Conservation (phyloP, 1,139 yeast species). For the Suhomyces bolitotheri region DNA sequence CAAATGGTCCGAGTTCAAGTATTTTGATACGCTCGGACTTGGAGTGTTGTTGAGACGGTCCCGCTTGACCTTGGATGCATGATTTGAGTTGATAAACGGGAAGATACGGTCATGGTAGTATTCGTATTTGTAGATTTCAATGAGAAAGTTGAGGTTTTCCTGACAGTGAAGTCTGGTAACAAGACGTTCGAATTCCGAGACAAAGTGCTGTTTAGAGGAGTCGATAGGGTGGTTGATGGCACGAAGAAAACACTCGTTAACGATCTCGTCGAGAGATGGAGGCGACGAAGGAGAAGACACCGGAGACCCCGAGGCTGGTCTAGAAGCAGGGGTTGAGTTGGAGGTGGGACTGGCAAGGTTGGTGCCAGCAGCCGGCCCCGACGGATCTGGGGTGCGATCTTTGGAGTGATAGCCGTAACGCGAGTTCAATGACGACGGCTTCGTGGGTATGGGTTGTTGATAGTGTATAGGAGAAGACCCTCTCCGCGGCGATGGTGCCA, state of each 20-base stretch:
- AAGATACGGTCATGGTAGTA: conserved; percentile 27
- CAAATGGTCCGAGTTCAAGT: conserved; percentile 5
- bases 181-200: conserved; percentile 17
- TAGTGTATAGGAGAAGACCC: conserved; percentile 1
- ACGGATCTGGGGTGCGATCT: not conserved
- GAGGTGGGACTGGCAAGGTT: not conserved
- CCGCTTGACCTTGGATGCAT: conserved; percentile 3
- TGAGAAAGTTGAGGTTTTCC: conserved; percentile 48
- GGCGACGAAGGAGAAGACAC: not conserved
- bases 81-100: conserved; percentile 13
- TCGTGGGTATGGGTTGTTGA: conserved; percentile 18
- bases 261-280: conserved; percentile 22
- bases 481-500: not conserved
- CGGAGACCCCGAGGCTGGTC: not conserved
- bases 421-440: conserved; percentile 15
- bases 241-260: conserved; percentile 24
- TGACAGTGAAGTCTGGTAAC: conserved; percentile 35
- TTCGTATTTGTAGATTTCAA: conserved; percentile 46
- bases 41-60: conserved; percentile 21
- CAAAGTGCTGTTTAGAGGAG: conserved; percentile 4
- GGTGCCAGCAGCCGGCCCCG: not conserved
- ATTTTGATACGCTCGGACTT: conserved; percentile 13
- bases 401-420: conserved; percentile 4
- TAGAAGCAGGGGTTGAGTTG: not conserved
- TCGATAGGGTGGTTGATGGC: conserved; percentile 19